Percentiles rank a stretch among this genome's conserved stretches.
phyloP scores from a whole-genome alignment of 2,329 filamentous ascomycete genomes.

The Pestalotiopsis fici region DNA sequence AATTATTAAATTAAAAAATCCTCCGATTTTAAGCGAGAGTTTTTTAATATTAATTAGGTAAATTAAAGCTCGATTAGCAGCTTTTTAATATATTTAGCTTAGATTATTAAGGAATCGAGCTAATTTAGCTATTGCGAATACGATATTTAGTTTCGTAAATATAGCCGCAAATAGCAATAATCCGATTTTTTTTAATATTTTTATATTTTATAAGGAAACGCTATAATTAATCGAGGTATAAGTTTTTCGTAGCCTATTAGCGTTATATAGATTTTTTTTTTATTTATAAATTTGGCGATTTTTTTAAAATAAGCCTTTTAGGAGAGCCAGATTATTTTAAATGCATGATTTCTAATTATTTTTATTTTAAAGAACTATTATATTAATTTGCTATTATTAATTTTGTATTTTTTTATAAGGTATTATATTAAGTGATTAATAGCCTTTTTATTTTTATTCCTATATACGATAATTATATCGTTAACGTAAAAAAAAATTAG shows the following conservation, averaged over 20 bases:
- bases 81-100: background rate
- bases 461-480: too few species aligned
- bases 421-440: too few species aligned
- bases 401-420: too few species aligned
- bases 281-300: too few species aligned
- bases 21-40: background rate
- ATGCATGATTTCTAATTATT: background rate
- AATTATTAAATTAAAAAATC: background rate
- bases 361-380: background rate
- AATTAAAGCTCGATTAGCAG: background rate
- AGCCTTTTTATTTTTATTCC: too few species aligned
- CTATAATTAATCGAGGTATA: too few species aligned
- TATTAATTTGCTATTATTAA: background rate
- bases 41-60: background rate
- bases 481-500: too few species aligned
- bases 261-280: too few species aligned
- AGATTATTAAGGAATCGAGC: background rate
- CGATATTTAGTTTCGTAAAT: background rate
- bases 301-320: background rate
- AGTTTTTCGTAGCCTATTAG: too few species aligned
- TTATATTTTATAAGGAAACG: too few species aligned
- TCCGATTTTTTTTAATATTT: too few species aligned
- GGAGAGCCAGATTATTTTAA: background rate
- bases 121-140: background rate
- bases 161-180: background rate